Evolutionary conservation across 805 yeast species (phyloP), one percentile per base, ranked within the genome.

Genomic region (Ascoidea asiatica): DNA sequence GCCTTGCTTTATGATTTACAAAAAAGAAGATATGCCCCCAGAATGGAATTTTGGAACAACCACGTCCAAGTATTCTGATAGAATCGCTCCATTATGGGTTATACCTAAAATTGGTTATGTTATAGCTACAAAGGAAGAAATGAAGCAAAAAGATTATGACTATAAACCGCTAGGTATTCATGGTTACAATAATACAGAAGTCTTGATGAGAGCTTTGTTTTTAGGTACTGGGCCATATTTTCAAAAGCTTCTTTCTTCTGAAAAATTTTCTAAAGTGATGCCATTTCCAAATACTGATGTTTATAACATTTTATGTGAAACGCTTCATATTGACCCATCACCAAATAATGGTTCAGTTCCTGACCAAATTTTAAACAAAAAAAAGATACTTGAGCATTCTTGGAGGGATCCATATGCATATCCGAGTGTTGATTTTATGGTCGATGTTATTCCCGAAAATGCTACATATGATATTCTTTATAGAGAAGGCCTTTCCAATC

Each of bases 1-100:
- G 1, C 54, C 67, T 15, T 58, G 63, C 45, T 81, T 68, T 59
- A 53, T 63, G 4, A 65, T 82, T 3, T 81, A 67, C 56, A 53
- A 60, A 39, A 67, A 68, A 19, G 81, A 79, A 21, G 78, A 80
- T 19, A 59, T 86, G n/a, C 69, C 70, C 5, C 40, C 46, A 4
- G 58, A 56, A 22, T 62, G 60, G 54, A 46, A 60, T 5, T 63
- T 62, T 44, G 65, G 64, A 15, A 50, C 54, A 19, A 37, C 22
- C 1, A 38, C 41, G 19, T 23, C 45, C 17, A 42, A 53, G 42
- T 81, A 68, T 55, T 65, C 71, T 46, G 66, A 75, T 41, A 69
- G 95, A 48, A 65, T 87, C 19, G 94, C 96, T 0, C 95, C 95
- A 1, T 60, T 89, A 22, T 85, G 95, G 90, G 58, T 89, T 3